Evolutionary conservation across 805 yeast species (phyloP).

Genomic region (Blastobotrys attinorum): DNA sequence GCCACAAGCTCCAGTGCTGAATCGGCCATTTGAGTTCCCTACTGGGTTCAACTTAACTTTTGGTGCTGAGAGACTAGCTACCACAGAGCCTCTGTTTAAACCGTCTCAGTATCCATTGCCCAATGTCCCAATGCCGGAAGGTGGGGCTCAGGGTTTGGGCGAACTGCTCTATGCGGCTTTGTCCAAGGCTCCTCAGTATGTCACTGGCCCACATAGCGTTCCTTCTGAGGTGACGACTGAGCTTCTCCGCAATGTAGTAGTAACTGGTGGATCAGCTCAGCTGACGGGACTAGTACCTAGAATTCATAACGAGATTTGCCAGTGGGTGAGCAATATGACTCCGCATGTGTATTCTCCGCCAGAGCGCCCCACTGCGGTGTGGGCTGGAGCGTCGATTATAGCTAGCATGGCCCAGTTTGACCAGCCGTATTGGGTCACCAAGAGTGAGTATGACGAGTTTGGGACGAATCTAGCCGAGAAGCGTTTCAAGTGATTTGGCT

Average conservation of each 20-base stretch:
- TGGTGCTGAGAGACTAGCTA: slow-evolving; percentile 44
- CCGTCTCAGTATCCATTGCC: slow-evolving; percentile 49
- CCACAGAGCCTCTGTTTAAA: slow-evolving; percentile 64
- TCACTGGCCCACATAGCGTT: background rate
- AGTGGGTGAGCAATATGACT: slow-evolving; percentile 44
- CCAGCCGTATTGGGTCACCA: slow-evolving; percentile 48
- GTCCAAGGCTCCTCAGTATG: slow-evolving; percentile 23
- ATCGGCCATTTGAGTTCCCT: slow-evolving; percentile 52
- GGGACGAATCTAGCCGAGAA: slow-evolving; percentile 39
- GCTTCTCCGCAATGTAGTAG: slow-evolving; percentile 41
- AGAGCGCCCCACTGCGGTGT: slow-evolving; percentile 52
- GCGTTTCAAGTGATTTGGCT: slow-evolving; percentile 26
- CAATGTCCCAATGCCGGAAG: slow-evolving; percentile 34
- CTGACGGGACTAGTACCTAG: slow-evolving; percentile 50
- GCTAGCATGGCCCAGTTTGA: slow-evolving; percentile 52
- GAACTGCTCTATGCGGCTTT: slow-evolving; percentile 39
- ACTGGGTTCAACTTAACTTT: slow-evolving; percentile 42
- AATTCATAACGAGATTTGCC: slow-evolving; percentile 46
- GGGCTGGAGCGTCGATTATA: slow-evolving; percentile 70
- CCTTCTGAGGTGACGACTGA: background rate
- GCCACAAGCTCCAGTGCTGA: slow-evolving; percentile 20
- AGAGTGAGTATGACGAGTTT: slow-evolving; percentile 56
- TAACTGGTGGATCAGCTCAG: slow-evolving; percentile 54
- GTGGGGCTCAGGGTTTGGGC: slow-evolving; percentile 37
- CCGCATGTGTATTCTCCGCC: slow-evolving; percentile 35